These are phyloP conservation scores for Kodamaea jinghongensis DNA, from an alignment of 805 yeast genomes.

Conservation along the genomic window DNA sequence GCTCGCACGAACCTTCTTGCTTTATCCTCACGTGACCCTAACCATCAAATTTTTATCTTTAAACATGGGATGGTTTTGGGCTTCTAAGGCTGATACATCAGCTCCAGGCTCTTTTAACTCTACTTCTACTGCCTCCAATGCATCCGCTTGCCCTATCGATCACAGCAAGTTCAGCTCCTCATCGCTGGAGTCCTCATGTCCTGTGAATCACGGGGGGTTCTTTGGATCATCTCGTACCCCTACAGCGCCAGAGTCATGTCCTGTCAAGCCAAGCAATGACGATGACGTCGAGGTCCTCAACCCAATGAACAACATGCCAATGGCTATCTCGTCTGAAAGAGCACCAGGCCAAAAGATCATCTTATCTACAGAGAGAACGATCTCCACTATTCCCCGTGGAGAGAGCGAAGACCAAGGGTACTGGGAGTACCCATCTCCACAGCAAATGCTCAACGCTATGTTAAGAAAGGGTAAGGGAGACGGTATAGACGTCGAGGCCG, in stretches of 20 bases:
- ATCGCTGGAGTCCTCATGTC: conserved; percentile 23
- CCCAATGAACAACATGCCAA: conserved; percentile 90
- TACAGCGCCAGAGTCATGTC: conserved; percentile 29
- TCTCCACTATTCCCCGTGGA: conserved; percentile 87
- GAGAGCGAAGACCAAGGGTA: conserved; percentile 58
- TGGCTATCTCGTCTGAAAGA: conserved; percentile 56
- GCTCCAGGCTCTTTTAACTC: no score
- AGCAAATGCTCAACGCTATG: conserved; percentile 99
- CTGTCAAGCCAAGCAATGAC: conserved; percentile 25
- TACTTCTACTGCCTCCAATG: background rate
- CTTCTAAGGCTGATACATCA: conserved; percentile 31
- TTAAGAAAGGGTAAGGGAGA: conserved; percentile 85
- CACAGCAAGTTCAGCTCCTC: conserved; percentile 22
- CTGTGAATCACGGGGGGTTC: conserved; percentile 25
- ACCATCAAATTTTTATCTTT: background rate
- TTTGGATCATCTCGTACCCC: conserved; percentile 6
- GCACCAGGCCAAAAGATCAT: conserved; percentile 79
- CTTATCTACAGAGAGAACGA: conserved; percentile 79
- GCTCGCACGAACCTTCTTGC: no score
- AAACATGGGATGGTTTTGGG: conserved; percentile 91
- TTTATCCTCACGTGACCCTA: conserved; percentile 1
- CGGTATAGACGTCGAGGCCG: conserved; percentile 91
- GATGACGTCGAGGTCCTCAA: conserved; percentile 46
- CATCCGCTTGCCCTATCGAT: conserved; percentile 37
- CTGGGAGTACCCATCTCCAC: conserved; percentile 99